Base-by-base conservation (phyloP, 2,329 filamentous ascomycete species). In the Scleromitrula shiraiana region DNA sequence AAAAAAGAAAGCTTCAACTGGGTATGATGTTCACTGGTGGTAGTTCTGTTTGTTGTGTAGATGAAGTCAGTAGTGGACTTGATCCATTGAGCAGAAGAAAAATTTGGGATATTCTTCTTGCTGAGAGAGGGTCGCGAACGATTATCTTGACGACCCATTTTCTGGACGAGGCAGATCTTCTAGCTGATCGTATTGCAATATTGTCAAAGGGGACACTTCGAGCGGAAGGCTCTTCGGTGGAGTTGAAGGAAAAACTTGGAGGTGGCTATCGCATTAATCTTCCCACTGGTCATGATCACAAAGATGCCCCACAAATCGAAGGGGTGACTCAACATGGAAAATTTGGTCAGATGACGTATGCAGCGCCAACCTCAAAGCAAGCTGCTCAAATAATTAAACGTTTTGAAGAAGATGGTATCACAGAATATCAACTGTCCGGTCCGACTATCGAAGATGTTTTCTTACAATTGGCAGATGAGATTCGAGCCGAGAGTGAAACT, bases 11-110 rank as follows among this genome's bases (percentile, higher is more conserved):
- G 65, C 73, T 95, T 7, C 90, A 96, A 65, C 73, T 96, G 2
- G 89, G 88, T 5, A 91, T 95, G 80, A 95, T 95, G 88, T 81
- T 96, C 57, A 94, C 88, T 3, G 90, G 91, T 52, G 89, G 88
- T 9, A 91, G 85, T 53, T 80, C 80, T 20, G 83, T 96, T 0
- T 95, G 90, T 67, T 93, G 88, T 59, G 81, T 96, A 5, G 90
- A 96, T 57, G 91, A 96, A 65, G 88, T 95, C 12, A 90, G 85
- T 32, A 89, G 84, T 51, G 91, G 90, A 12, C 74, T 96, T 17
- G 90, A 96, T 62, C 89, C 91, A 0, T 70, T 96, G 1, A 90
- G 85, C 17, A 76, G 91, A 46, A 73, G 89, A 23, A 95, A 95
- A 68, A 87, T 96, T 20, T 96, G 90, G 90, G 88, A 95, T 57